These are phyloP conservation scores for Eimeria sp. DNA, from an alignment of 169 alveolate species.

Conservation along the genomic window DNA sequence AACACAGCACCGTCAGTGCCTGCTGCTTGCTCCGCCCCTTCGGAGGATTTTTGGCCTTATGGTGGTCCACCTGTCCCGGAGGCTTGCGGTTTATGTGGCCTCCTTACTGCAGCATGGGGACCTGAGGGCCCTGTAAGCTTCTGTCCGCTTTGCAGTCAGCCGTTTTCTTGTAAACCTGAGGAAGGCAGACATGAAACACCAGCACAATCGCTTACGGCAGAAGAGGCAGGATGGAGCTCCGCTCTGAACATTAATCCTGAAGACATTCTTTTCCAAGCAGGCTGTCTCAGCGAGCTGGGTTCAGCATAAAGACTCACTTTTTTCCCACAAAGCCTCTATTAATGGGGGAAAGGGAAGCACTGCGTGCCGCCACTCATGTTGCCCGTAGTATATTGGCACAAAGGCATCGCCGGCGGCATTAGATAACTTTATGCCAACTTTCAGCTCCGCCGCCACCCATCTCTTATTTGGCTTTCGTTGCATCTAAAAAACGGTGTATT, in stretches of 20 bases:
- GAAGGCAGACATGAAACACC: not conserved
- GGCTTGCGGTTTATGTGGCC: constrained; percentile 30
- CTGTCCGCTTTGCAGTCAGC: constrained; percentile 69
- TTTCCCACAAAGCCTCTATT: not conserved
- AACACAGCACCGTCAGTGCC: not conserved
- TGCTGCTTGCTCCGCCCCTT: not conserved
- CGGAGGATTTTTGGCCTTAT: constrained; percentile 15
- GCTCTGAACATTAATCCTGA: not conserved
- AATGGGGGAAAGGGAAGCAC: not conserved
- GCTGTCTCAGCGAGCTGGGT: not conserved
- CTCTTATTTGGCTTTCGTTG: not conserved
- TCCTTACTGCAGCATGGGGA: constrained; percentile 65
- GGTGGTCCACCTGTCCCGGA: constrained; percentile 53
- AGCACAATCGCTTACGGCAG: not conserved
- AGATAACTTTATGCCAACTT: not conserved
- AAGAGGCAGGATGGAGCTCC: not conserved
- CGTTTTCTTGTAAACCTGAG: not conserved
- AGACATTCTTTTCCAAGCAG: not conserved
- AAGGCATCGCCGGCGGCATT: not conserved
- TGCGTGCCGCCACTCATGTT: not conserved
- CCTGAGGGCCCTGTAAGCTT: constrained; percentile 42
- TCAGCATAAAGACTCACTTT: not conserved
- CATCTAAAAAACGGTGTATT: not conserved
- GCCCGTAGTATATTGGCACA: not conserved
- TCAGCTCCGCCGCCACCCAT: not conserved